A percentile compares a stretch with the other conserved stretches of the same genome.
phyloP scores from a whole-genome alignment of 352 stramenopile species.

The Elongisporangium undulatum region DNA sequence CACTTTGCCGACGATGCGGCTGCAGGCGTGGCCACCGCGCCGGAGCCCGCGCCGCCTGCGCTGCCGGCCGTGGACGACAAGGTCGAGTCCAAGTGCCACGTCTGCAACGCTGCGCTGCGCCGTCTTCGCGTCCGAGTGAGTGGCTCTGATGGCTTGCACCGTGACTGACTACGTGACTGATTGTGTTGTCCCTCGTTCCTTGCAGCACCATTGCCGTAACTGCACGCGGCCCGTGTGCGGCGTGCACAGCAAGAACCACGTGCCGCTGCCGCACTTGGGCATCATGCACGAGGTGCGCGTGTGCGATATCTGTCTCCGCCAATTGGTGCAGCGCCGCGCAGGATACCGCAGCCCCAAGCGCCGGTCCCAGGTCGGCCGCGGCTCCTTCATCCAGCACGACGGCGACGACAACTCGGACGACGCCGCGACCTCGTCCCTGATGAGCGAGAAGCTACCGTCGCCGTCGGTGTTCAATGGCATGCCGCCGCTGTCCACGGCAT shows the following conservation, averaged over 20 bases:
- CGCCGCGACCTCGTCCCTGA: slow-evolving; percentile 20
- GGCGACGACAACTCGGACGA: slow-evolving; percentile 19
- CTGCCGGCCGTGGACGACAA: background rate
- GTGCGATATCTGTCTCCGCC: slow-evolving; percentile 66
- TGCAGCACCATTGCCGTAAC: slow-evolving; percentile 62
- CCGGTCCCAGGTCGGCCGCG: slow-evolving; percentile 17
- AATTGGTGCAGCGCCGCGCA: slow-evolving; percentile 61
- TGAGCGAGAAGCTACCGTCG: slow-evolving; percentile 12
- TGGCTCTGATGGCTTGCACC: slow-evolving; percentile 3
- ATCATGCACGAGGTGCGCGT: slow-evolving; percentile 75
- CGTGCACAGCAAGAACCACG: slow-evolving; percentile 76
- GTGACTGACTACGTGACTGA: background rate
- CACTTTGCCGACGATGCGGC: slow-evolving; percentile 27
- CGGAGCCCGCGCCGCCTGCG: slow-evolving; percentile 8
- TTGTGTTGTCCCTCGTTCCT: background rate
- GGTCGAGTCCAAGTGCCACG: slow-evolving; percentile 53
- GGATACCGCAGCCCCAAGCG: slow-evolving; percentile 44
- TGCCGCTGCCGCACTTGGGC: slow-evolving; percentile 63
- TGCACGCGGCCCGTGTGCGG: slow-evolving; percentile 59
- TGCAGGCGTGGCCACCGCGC: slow-evolving; percentile 2
- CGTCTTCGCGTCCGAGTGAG: slow-evolving; percentile 46
- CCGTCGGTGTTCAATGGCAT: background rate
- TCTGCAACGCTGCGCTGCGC: slow-evolving; percentile 52
- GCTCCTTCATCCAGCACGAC: slow-evolving; percentile 9
- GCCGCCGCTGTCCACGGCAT: slow-evolving; percentile 8